Evolutionary conservation across 176 grass and related monocot genomes (phyloP), one percentile per base, ranked within the genome.

Genomic region (Tuctoria greenei): DNA sequence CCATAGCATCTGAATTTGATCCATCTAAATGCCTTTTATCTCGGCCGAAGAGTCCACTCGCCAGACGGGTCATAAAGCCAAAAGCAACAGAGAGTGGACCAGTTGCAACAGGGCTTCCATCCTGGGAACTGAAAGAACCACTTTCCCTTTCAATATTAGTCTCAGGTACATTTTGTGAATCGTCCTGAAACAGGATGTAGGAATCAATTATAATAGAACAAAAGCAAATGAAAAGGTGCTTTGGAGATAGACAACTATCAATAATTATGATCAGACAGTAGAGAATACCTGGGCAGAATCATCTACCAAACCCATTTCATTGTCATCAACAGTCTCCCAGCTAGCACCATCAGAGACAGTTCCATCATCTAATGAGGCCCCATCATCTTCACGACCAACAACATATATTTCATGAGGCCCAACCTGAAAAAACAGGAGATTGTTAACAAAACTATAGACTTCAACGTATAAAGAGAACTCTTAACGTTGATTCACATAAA

Each of bases 271-370:
- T 25, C 18, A 76, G n/a, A 61, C 31, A 84, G 47, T 20, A 76
- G 44, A 79, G 20, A 79, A 79, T 83, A 97, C 93, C 86, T 89
- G 88, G 64, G 72, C 79, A 75, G 88, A 66, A 66, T 69, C 74
- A 80, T 89, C 82, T 79, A 83, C 75, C 46, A 78, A 80, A 61
- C 90, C 82, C 79, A 90, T 88, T 84, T 95, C 89, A 67, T 90
- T 86, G 62, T 95, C 95, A 82, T 92, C 89, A 79, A 90, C 82
- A 69, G 95, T 99, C 88, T 92, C 95, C 95, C 95, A 99, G 81
- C 91, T 99, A 83, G 87, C 92, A 68, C 81, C 89, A 43, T 87
- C 86, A 45, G 73, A 81, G 3, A 69, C 82, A 57, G 79, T 82
- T 66, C 79, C 89, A 86, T 91, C 89, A 36, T 96, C 89, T 75